phyloP scores from a whole-genome alignment of 2,329 filamentous ascomycete species.

The Camillea tinctor region DNA sequence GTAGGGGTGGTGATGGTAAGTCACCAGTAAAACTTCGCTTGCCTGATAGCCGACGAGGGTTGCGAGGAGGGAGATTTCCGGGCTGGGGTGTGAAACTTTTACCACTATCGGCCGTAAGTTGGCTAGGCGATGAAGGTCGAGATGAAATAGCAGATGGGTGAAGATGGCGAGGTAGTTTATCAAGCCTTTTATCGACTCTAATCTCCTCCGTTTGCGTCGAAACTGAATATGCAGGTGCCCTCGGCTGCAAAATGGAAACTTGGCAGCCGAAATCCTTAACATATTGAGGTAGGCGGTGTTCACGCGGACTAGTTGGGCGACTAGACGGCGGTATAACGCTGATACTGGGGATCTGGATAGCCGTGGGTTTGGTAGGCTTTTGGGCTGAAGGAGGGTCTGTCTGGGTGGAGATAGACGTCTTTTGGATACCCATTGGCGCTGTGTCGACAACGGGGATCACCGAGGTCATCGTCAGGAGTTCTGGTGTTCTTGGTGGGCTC shows the following conservation, averaged over 20 bases:
- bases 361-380: slow-evolving; percentile 29
- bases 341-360: slow-evolving; percentile 73
- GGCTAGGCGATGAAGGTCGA: slow-evolving; percentile 53
- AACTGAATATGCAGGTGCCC: slow-evolving; percentile 51
- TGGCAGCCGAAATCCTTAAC: slow-evolving; percentile 83
- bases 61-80: slow-evolving; percentile 55
- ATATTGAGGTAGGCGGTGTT: slow-evolving; percentile 74
- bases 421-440: slow-evolving; percentile 35
- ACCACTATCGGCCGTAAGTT: slow-evolving; percentile 35
- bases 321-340: slow-evolving; percentile 87
- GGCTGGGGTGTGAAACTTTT: slow-evolving; percentile 52
- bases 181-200: slow-evolving; percentile 73
- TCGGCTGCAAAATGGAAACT: slow-evolving; percentile 56
- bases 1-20: slow-evolving; percentile 49
- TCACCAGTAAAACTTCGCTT: slow-evolving; percentile 46
- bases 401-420: slow-evolving; percentile 61
- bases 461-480: slow-evolving; percentile 45
- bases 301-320: slow-evolving; percentile 74
- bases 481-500: slow-evolving; percentile 66
- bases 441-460: slow-evolving; percentile 38
- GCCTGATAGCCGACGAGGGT: slow-evolving; percentile 54
- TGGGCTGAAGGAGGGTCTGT: slow-evolving; percentile 45
- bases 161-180: slow-evolving; percentile 73
- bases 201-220: slow-evolving; percentile 87
- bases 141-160: slow-evolving; percentile 74